Conservation (phyloP, 345 rosid genomes). For the Garcia nutans region DNA sequence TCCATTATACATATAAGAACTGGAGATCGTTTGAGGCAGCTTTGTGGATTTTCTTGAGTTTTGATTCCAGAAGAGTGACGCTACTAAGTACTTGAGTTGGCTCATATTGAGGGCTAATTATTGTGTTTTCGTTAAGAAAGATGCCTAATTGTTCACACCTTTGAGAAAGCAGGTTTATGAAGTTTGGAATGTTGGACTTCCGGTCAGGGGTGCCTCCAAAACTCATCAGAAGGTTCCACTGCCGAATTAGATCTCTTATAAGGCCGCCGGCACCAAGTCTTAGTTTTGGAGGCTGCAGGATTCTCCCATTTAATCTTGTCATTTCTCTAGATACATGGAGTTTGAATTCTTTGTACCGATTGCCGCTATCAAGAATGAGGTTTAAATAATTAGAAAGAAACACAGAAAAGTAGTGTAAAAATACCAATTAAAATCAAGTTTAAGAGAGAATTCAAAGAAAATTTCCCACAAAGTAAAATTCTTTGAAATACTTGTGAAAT, state of each 20-base stretch:
- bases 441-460: neutral
- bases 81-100: constrained; percentile 72
- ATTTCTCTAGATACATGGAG: constrained; percentile 75
- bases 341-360: constrained; percentile 67
- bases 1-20: constrained; percentile 89
- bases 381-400: constrained; percentile 16
- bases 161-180: constrained; percentile 75
- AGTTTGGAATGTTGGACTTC: constrained; percentile 67
- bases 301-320: constrained; percentile 80
- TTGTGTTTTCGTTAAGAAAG: constrained; percentile 63
- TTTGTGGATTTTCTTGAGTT: constrained; percentile 68
- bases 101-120: constrained; percentile 58
- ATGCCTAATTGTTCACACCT: constrained; percentile 91
- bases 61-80: constrained; percentile 63
- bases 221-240: constrained; percentile 83
- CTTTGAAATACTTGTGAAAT: neutral
- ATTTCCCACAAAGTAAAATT: neutral
- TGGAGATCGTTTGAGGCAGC: constrained; percentile 70
- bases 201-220: constrained; percentile 81
- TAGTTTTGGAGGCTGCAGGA: constrained; percentile 90
- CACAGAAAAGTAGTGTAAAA: neutral
- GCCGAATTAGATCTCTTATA: constrained; percentile 55
- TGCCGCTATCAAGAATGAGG: constrained; percentile 51
- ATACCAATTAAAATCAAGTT: neutral
- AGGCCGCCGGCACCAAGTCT: constrained; percentile 77